A percentile compares a stretch with the other conserved stretches of the same genome.
These are phyloP conservation scores for Saccharomycopsis sp. DNA, from an alignment of 805 yeast genomes.

Conservation along the genomic window DNA sequence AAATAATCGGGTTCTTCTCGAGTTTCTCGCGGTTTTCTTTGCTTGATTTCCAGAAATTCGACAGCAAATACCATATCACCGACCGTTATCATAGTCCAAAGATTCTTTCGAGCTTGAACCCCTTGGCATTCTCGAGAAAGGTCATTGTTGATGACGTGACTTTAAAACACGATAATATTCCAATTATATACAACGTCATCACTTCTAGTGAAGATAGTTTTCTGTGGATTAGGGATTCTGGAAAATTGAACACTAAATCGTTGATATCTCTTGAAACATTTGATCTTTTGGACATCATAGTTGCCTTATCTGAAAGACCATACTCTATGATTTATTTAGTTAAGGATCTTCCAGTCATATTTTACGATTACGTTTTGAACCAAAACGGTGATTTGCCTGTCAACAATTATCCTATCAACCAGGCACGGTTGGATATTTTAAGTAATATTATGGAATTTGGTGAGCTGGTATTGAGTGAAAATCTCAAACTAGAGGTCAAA, in stretches of 20 bases:
- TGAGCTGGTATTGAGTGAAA: background rate
- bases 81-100: background rate
- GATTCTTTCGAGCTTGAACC: background rate
- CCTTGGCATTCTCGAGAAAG: background rate
- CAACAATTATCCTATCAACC: constrained; percentile 6
- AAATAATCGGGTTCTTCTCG: constrained; percentile 6
- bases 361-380: constrained; percentile 7
- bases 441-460: background rate
- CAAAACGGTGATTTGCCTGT: background rate
- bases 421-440: constrained; percentile 4
- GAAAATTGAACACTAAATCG: background rate
- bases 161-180: background rate
- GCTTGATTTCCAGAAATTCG: background rate
- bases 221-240: background rate
- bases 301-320: constrained; percentile 1
- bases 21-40: constrained; percentile 2
- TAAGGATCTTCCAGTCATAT: background rate
- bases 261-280: background rate
- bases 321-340: constrained; percentile 5
- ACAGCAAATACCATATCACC: background rate
- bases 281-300: constrained; percentile 3
- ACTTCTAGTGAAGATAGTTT: background rate
- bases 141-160: background rate
- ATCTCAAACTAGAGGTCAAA: constrained; percentile 2
- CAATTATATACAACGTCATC: background rate